These are phyloP conservation scores for Paratinospora sagittata DNA, from an alignment of 164 flowering plant species.

Conservation along the genomic window DNA sequence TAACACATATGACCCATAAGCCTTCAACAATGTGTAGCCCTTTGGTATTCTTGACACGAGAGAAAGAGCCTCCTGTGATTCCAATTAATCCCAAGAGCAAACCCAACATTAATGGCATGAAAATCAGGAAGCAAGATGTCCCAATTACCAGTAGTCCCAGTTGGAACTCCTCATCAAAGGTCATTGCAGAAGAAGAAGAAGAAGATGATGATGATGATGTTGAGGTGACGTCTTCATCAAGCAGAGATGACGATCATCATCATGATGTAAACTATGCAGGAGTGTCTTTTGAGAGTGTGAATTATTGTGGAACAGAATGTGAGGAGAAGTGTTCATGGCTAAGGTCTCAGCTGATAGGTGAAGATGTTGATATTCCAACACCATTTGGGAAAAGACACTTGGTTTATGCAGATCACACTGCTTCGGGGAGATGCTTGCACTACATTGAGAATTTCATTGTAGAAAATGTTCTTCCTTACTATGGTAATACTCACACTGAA, in stretches of 20 bases:
- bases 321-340: conserved; percentile 2
- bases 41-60: too few relatives aligned
- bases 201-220: background rate
- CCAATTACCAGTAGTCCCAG: background rate
- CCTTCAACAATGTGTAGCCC: too few relatives aligned
- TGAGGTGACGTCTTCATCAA: background rate
- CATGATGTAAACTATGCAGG: background rate
- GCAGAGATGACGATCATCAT: background rate
- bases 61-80: too few relatives aligned
- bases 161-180: background rate
- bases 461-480: conserved; percentile 17
- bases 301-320: background rate
- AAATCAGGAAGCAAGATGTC: too few relatives aligned
- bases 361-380: background rate
- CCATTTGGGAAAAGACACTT: background rate
- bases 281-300: background rate
- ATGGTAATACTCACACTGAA: conserved; percentile 24
- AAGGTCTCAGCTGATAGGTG: background rate
- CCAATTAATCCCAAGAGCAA: too few relatives aligned
- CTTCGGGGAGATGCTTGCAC: conserved; percentile 20
- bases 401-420: background rate
- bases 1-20: too few relatives aligned
- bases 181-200: background rate
- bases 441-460: conserved; percentile 14
- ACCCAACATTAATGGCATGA: background rate